Evolutionary conservation across 1,284 basidiomycete species (phyloP), one percentile per base, ranked within the genome.

Genomic region (Cryptococcus sp.): DNA sequence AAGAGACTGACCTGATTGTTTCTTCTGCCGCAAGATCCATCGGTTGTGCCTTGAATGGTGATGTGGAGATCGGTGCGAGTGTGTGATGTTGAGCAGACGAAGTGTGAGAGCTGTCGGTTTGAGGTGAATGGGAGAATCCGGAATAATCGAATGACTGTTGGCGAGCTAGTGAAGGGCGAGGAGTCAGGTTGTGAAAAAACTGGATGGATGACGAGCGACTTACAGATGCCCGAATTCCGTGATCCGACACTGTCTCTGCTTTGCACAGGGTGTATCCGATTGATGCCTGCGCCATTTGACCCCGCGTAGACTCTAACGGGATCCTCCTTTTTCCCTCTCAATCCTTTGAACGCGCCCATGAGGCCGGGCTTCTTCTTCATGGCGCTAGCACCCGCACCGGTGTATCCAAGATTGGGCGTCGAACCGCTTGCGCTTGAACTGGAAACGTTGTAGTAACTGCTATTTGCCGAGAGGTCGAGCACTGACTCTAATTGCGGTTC

Each of bases 261-360:
- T 17, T 40, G 50, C 20, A 61, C 34, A 40, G 44, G 53, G 16
- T 49, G 38, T 22, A 57, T n/a, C 34, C 51, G 39, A 26, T 46
- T 50, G 26, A 49, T 39, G 34, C 43, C 17, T 55, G 46, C 34
- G 49, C 37, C 34, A 37, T 34, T 38, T 37, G 40, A 26, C 26
- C 44, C 44, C 44, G 38, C 57, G 43, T 49, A 54, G 5, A 46
- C 47, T 13, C 37, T 39, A 6, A 40, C 29, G 1, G 45, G 53
- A 15, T 58, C 59, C 45, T 54, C 54, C 45, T 59, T 61, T 41
- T 59, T 58, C 40, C 49, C 48, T 8, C 52, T 54, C 13, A 65
- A 48, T 5, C 58, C 58, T 44, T 48, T 65, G n/a, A 69, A 61
- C 5, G 65, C 61, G 19, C 61, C 57, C 58, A 69, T 66, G 34